Conservation (phyloP, 371 early-diverging fungal genomes). For the Haplosporangium sp. region DNA sequence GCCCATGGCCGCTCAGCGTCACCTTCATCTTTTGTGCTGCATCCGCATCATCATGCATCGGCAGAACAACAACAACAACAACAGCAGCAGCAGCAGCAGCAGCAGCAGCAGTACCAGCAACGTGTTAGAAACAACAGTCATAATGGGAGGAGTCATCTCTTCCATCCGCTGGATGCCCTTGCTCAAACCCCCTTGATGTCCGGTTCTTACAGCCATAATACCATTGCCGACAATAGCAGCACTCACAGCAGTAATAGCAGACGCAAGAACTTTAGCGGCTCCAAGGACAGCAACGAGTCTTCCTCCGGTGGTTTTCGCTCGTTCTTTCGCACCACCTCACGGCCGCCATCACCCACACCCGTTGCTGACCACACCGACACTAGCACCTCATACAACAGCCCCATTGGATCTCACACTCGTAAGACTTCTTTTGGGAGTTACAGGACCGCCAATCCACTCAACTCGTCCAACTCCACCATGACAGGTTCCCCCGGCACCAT, state of each 20-base stretch:
- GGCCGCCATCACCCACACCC: slow-evolving; percentile 46
- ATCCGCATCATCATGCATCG: no score
- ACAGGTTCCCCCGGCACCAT: slow-evolving; percentile 4
- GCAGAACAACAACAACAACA: slow-evolving; percentile 1
- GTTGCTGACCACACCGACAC: slow-evolving; percentile 14
- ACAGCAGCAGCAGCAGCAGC: not conserved
- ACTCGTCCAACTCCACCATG: slow-evolving; percentile 2
- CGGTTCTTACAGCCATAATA: slow-evolving; percentile 2
- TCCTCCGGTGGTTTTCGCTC: slow-evolving; percentile 37
- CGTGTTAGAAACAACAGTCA: slow-evolving; percentile 24
- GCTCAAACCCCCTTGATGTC: slow-evolving; percentile 22
- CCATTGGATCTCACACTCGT: slow-evolving; percentile 22
- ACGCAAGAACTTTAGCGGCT: slow-evolving; percentile 27
- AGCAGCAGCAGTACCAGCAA: slow-evolving; percentile 6
- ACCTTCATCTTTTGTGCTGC: no score
- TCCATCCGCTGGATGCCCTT: slow-evolving; percentile 14
- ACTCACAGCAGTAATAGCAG: slow-evolving; percentile 2
- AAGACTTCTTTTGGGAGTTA: slow-evolving; percentile 35
- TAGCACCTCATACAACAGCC: not conserved
- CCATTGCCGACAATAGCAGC: slow-evolving; percentile 4
- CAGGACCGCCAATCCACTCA: slow-evolving; percentile 4
- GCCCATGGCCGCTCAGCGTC: no score
- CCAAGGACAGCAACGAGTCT: slow-evolving; percentile 20
- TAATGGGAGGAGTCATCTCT: slow-evolving; percentile 22
- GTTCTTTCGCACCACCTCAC: slow-evolving; percentile 43